phyloP scores from a whole-genome alignment of 2,329 filamentous ascomycete species.

The Hymenoscyphus occultus region DNA sequence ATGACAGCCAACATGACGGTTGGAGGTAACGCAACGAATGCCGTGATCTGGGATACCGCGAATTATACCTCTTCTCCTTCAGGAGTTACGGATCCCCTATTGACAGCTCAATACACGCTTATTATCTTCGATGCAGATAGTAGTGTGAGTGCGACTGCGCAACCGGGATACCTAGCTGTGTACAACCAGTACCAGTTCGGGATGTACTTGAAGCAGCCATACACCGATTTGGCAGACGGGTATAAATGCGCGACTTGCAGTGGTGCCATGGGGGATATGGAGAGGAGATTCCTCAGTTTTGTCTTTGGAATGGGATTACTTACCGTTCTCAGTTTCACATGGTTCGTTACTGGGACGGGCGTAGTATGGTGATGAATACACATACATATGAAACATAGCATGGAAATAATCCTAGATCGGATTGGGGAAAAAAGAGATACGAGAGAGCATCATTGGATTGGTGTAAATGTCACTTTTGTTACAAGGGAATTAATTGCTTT shows the following conservation, averaged over 20 bases:
- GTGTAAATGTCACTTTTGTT: constrained; percentile 10
- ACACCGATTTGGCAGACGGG: constrained; percentile 46
- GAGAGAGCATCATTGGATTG: constrained; percentile 10
- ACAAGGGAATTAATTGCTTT: neutral
- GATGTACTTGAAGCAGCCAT: constrained; percentile 52
- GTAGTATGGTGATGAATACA: constrained; percentile 33
- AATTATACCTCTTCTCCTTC: constrained; percentile 40
- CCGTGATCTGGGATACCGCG: constrained; percentile 58
- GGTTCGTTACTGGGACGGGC: constrained; percentile 54
- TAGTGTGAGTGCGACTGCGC: constrained; percentile 47
- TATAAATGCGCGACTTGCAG: constrained; percentile 59
- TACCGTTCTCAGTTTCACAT: constrained; percentile 60
- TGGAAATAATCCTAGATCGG: neutral
- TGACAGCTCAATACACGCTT: constrained; percentile 57
- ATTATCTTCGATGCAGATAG: constrained; percentile 59
- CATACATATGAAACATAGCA: neutral
- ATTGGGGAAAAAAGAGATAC: neutral
- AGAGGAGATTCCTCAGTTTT: constrained; percentile 48
- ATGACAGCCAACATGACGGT: constrained; percentile 63
- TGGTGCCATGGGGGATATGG: constrained; percentile 46
- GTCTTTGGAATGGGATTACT: constrained; percentile 53
- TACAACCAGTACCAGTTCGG: constrained; percentile 53
- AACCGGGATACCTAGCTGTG: constrained; percentile 54
- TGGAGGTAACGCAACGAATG: constrained; percentile 43
- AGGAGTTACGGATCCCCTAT: constrained; percentile 41